Conservation (phyloP, 352 stramenopile genomes). For the Phytopythium boreale region DNA sequence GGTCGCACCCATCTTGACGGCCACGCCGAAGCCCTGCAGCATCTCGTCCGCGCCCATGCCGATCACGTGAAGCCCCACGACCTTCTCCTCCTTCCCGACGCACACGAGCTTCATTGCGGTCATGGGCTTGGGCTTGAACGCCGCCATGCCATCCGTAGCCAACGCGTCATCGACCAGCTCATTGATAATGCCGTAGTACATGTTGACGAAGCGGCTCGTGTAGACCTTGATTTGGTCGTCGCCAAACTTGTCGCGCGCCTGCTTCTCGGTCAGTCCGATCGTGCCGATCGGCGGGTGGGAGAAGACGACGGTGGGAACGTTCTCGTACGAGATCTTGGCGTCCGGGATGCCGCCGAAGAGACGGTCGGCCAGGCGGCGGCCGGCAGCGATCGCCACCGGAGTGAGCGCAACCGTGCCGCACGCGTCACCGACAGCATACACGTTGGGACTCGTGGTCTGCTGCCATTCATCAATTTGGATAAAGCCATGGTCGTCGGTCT, state of each 20-base stretch:
- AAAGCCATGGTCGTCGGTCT: constrained; percentile 57
- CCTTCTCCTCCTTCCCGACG: constrained; percentile 81
- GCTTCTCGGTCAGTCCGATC: constrained; percentile 89
- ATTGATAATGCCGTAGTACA: constrained; percentile 93
- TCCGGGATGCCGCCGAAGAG: constrained; percentile 75
- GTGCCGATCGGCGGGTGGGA: constrained; percentile 95
- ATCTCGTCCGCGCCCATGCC: constrained; percentile 97
- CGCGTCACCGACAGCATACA: constrained; percentile 82
- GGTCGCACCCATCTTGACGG: constrained; percentile 98
- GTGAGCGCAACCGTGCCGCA: constrained; percentile 71
- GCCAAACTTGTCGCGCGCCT: constrained; percentile 89
- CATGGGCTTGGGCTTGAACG: constrained; percentile 82
- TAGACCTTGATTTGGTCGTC: constrained; percentile 92
- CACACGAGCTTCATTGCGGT: constrained; percentile 96
- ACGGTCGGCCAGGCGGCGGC: constrained; percentile 78
- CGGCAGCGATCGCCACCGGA: constrained; percentile 84
- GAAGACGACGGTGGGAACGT: constrained; percentile 96
- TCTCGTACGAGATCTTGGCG: constrained; percentile 83
- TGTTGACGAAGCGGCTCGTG: constrained; percentile 93
- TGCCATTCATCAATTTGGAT: constrained; percentile 89
- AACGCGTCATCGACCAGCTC: constrained; percentile 33
- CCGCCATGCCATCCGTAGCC: background rate
- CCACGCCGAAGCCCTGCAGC: constrained; percentile 98
- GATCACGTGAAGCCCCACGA: constrained; percentile 97
- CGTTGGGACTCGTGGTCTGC: constrained; percentile 79